phyloP scores from a whole-genome alignment of 75 land plant genomes.

The Chamaecyparis obtusa region DNA sequence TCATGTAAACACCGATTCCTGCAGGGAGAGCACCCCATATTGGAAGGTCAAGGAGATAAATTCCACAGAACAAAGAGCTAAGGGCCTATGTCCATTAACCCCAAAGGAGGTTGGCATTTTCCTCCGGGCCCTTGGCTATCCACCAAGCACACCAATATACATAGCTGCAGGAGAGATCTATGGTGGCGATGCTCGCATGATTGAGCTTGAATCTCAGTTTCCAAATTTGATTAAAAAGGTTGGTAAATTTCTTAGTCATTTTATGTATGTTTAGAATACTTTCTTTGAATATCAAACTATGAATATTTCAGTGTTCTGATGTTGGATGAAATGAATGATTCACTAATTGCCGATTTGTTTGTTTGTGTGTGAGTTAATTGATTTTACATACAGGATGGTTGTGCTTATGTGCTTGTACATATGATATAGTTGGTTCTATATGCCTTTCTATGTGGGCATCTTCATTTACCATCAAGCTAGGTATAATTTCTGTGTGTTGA shows the following conservation, averaged over 20 bases:
- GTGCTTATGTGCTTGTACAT: neutral
- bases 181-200: conserved; percentile 65
- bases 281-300: neutral
- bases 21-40: conserved; percentile 58
- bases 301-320: neutral
- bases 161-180: conserved; percentile 85
- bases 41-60: conserved; percentile 84
- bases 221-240: conserved; percentile 73
- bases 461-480: neutral
- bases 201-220: conserved; percentile 58
- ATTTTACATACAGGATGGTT: neutral
- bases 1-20: conserved; percentile 6
- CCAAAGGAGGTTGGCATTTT: conserved; percentile 85
- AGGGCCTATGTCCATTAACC: conserved; percentile 74
- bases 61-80: conserved; percentile 55
- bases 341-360: neutral
- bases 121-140: conserved; percentile 67
- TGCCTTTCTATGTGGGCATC: neutral
- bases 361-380: neutral
- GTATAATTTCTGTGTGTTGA: neutral
- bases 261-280: neutral
- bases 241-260: neutral
- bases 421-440: neutral
- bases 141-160: conserved; percentile 62
- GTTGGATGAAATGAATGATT: neutral